Evolutionary conservation across 805 yeast species (phyloP).

Genomic region (Candida wancherniae): DNA sequence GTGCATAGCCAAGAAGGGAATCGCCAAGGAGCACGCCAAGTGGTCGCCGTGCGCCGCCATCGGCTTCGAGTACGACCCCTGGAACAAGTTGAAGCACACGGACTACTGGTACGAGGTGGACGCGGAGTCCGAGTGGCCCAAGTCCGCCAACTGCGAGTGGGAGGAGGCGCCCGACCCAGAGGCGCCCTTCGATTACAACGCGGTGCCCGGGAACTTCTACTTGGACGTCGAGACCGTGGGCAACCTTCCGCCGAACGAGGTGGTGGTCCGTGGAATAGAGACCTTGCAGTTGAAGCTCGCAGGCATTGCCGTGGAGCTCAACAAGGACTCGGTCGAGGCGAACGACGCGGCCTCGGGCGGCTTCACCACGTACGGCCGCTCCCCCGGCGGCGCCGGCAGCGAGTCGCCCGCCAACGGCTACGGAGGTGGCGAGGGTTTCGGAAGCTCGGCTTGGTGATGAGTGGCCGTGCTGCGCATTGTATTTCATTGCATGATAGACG

Average conservation of each 20-base stretch:
- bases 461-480: background rate
- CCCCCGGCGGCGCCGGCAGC: constrained; percentile 33
- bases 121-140: constrained; percentile 91
- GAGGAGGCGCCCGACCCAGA: constrained; percentile 92
- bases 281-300: constrained; percentile 90
- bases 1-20: constrained; percentile 97
- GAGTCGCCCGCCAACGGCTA: constrained; percentile 23
- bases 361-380: constrained; percentile 44
- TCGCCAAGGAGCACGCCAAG: constrained; percentile 95
- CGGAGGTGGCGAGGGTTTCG: constrained; percentile 33
- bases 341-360: constrained; percentile 42
- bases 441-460: constrained; percentile 27
- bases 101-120: constrained; percentile 94
- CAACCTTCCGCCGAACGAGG: constrained; percentile 81
- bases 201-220: constrained; percentile 77
- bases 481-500: background rate
- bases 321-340: constrained; percentile 39
- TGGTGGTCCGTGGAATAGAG: constrained; percentile 76
- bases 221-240: constrained; percentile 93
- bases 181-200: constrained; percentile 79
- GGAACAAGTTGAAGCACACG: constrained; percentile 94
- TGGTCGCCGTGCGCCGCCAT: constrained; percentile 97
- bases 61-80: constrained; percentile 98
- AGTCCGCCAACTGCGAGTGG: constrained; percentile 81
- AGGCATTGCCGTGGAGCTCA: constrained; percentile 68